Conservation (phyloP, 129 eudicot genomes). For the Erigeron canadensis region DNA sequence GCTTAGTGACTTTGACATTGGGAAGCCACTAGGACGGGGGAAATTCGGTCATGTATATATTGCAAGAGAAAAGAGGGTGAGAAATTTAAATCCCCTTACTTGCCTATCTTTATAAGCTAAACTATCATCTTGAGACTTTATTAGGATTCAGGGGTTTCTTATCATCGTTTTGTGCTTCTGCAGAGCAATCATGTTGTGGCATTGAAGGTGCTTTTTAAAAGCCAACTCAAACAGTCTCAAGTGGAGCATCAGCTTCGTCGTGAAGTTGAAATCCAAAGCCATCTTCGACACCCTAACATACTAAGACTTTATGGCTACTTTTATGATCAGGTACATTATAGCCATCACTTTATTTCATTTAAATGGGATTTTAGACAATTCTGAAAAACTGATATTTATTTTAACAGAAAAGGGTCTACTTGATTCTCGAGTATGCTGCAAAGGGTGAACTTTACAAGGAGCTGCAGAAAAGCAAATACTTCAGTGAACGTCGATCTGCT, state of each 20-base stretch:
- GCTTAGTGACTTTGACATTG: conserved; percentile 79
- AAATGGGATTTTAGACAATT: conserved; percentile 5
- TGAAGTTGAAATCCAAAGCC: conserved; percentile 95
- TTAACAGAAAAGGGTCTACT: conserved; percentile 75
- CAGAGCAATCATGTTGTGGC: conserved; percentile 98
- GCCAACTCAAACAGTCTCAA: conserved; percentile 91
- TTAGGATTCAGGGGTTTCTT: no score
- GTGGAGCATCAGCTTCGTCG: conserved; percentile 98
- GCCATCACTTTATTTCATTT: neutral
- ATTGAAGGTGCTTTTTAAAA: conserved; percentile 82
- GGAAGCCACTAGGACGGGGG: conserved; percentile 93
- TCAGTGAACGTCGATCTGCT: conserved; percentile 73
- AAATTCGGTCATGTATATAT: conserved; percentile 94
- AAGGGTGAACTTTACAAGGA: conserved; percentile 89
- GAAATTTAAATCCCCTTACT: conserved; percentile 17
- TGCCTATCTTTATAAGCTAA: conserved; percentile 1
- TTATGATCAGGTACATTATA: conserved; percentile 60
- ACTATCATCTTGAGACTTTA: neutral
- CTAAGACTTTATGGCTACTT: conserved; percentile 81
- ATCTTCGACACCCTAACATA: conserved; percentile 83
- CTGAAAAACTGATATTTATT: neutral
- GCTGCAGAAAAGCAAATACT: conserved; percentile 71
- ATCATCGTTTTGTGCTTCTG: neutral
- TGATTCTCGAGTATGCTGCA: conserved; percentile 84
- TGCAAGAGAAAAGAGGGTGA: conserved; percentile 87